A percentile compares a stretch with the other conserved stretches of the same genome.
Evolutionary conservation across 345 rosid species (phyloP).

Genomic region (Eucalyptus erythrocorys): DNA sequence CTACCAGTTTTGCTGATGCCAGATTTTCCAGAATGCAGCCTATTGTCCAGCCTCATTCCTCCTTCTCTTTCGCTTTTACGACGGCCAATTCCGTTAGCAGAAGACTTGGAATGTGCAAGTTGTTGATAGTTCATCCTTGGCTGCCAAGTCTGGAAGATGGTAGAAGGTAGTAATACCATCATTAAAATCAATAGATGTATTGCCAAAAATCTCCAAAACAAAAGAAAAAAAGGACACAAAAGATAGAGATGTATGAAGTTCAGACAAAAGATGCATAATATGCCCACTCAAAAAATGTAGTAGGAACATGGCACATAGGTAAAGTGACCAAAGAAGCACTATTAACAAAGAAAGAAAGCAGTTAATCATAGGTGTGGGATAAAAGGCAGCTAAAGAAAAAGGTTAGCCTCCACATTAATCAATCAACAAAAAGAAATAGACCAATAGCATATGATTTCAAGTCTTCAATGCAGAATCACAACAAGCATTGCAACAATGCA

Average conservation of each 20-base stretch:
- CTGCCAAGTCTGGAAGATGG: neutral
- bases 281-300: neutral
- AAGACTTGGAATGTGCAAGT: slow-evolving; percentile 27
- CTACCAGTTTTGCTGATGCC: slow-evolving; percentile 22
- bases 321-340: neutral
- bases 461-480: neutral
- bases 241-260: neutral
- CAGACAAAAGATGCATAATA: neutral
- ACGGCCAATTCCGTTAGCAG: slow-evolving; percentile 57
- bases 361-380: neutral
- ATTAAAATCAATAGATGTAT: neutral
- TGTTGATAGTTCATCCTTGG: slow-evolving; percentile 40
- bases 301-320: neutral
- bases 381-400: neutral
- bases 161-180: neutral
- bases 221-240: neutral
- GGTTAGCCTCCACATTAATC: neutral
- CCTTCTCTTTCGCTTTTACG: slow-evolving; percentile 54
- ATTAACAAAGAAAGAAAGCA: neutral
- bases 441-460: neutral
- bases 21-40: slow-evolving; percentile 43
- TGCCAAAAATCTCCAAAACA: neutral
- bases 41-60: slow-evolving; percentile 35
- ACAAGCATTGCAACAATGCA: neutral
- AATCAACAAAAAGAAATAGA: neutral